Base-by-base conservation (phyloP, 2,329 filamentous ascomycete species). In the Orbilia blumenaviensis region DNA sequence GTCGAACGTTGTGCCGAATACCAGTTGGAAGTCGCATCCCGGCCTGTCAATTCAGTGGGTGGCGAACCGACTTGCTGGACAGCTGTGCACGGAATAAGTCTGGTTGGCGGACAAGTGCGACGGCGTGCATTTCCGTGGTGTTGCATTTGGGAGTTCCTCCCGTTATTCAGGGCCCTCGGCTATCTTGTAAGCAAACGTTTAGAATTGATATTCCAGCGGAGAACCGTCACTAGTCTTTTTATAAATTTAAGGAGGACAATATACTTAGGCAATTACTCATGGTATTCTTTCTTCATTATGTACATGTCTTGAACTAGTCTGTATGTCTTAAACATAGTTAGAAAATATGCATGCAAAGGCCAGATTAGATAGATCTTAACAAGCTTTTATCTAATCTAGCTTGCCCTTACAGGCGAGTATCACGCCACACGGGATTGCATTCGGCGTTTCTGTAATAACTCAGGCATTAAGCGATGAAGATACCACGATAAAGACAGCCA, bases 381-480 rank as follows among this genome's bases (percentile, higher is more conserved):
- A n/a, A 46, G 21, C 42, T 34, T 34, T 5, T 34, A 34, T 34
- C 29, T 42, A 3, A 54, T 54, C 27, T 14, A 27, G 1, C 10
- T 34, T 34, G 32, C 52, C 52, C 52, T 56, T 56, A 56, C 52
- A 56, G 52, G 23, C 29, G 29, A 56, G 52, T 36, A 36, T 56
- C 52, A 56, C 52, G 32, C 52, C 52, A 56, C 52, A 9, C 52
- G 52, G 52, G 9, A 29, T 36, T 10, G 32, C 10, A 9, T 27
- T n/a, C n/a, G n/a, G n/a, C n/a, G n/a, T n/a, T n/a, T n/a, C n/a
- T n/a, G n/a, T n/a, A n/a, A n/a, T n/a, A n/a, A n/a, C n/a, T n/a
- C 3, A 14, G 52, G 25, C 25, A 9, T 9, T 38, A 56, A 36
- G 52, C 48, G 48, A 54, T 21, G 27, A 16, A 3, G 38, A 38